Evolutionary conservation across 371 early-diverging fungal genomes (phyloP).

Genomic region (Quaeritorhiza haematococci): DNA sequence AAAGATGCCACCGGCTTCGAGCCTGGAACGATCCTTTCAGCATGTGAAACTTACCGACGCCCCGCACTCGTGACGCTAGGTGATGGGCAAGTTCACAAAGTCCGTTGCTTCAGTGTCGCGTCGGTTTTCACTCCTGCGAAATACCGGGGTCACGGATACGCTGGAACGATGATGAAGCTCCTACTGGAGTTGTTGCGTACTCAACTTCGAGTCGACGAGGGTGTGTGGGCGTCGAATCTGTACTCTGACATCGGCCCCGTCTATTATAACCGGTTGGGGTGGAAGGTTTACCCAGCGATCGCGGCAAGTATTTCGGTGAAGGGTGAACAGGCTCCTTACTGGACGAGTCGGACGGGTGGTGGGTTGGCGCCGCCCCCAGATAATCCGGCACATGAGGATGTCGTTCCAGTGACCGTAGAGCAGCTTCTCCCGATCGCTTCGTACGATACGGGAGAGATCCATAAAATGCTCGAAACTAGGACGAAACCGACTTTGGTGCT

Average conservation of each 20-base stretch:
- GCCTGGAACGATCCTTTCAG: neutral
- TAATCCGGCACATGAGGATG: no score
- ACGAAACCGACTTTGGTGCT: no score
- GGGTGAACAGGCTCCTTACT: no score
- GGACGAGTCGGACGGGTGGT: no score
- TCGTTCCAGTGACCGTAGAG: no score
- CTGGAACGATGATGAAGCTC: neutral
- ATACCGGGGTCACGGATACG: slow-evolving; percentile 9
- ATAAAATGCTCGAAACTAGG: no score
- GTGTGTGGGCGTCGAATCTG: slow-evolving; percentile 1
- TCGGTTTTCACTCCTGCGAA: slow-evolving; percentile 6
- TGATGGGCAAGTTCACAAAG: slow-evolving; percentile 1
- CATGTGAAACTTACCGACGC: slow-evolving; percentile 4
- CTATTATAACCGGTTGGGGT: slow-evolving; percentile 6
- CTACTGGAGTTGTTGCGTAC: neutral
- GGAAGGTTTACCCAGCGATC: neutral
- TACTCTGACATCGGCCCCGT: slow-evolving; percentile 10
- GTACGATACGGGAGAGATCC: no score
- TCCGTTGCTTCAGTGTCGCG: neutral
- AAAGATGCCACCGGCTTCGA: neutral
- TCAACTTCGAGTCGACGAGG: neutral
- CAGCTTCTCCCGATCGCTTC: no score
- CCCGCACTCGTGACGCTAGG: neutral
- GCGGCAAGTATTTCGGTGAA: neutral
- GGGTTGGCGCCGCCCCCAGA: no score